Evolutionary conservation across 129 eudicot genomes (phyloP), one percentile per base, ranked within the genome.

Genomic region (Apium graveolens): DNA sequence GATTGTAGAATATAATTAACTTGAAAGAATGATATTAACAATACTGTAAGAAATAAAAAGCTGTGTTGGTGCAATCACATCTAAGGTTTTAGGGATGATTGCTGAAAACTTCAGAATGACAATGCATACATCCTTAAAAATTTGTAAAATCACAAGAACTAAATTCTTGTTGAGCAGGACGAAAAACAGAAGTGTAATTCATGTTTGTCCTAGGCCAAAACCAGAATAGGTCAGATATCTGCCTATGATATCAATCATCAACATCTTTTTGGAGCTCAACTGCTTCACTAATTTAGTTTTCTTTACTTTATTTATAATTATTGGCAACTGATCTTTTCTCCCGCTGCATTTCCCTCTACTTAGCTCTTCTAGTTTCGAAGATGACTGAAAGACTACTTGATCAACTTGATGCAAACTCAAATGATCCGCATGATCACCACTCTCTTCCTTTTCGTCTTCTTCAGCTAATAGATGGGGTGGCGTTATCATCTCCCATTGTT

Each of bases 401-500:
- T 0, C 68, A n/a, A 0, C 68, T n/a, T 26, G 16, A 14, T 60
- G 68, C 32, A 60, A 60, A 10, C 27, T n/a, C 3, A 26, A 3
- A 10, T n/a, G 16, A 10, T n/a, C 68, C 1, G 1, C 68, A 11
- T 57, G 66, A 57, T 57, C 66, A 24, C 5, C 31, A 10, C 17
- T 60, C 16, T n/a, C 68, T 60, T n/a, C 68, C 24, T 70, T 42
- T 5, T 11, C 79, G 0, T 55, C 74, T 66, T 80, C 84, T 10
- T 69, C 41, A 12, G 75, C 84, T 20, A 73, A 74, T 26, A 84
- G 60, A 80, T 80, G 80, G 35, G 84, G 80, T 3, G 87, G 80
- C 26, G 75, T 78, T 48, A 39, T 44, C 18, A 11, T 41, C 46
- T 65, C 55, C 13, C 24, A 5, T 11, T 35, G 37, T 24, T 81